Base-by-base conservation (phyloP, 164 flowering plant species). In the Dillenia turbinata region DNA sequence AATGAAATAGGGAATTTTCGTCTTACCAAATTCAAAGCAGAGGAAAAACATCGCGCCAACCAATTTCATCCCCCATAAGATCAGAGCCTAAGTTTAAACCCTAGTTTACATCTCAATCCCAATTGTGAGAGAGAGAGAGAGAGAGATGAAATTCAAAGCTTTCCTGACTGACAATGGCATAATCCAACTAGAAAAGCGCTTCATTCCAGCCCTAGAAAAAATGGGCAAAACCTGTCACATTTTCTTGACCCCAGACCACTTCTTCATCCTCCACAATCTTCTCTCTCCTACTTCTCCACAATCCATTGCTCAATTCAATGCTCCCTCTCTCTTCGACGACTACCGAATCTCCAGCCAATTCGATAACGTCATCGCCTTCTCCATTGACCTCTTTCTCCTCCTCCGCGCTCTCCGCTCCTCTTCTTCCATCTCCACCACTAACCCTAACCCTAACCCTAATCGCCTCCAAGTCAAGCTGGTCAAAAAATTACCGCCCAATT, bases 131-230 rank as follows among this genome's bases (percentile, higher is more conserved):
- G 14, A 43, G 12, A 60, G 54, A 45, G 22, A 53, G 12, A 54
- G 54, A 57, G 70, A 64, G 61, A 90, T 93, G 99, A 92, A 94
- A 64, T 91, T 94, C 82, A 94, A 89, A 74, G 97, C 97, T 48
- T 81, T 83, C 67, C 84, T 91, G 9, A 87, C 96, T 0, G 96
- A 91, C 54, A 77, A 81, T 66, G 97, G 97, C 12, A 83, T 88
- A 14, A 76, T 51, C 65, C 92, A 91, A 24, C 67, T 94, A 45
- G 96, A 94, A 54, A 82, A 75, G 70, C 73, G 97, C 60, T 88
- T 92, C 73, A 64, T 94, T 1, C 97, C 95, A 7, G 88, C 97
- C 9, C 68, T 94, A 16, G 97, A 91, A 57, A 94, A 89, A 68
- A 78, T 91, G 76, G 97, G 93, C 26, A 79, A 83, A 59, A 62